Base-by-base conservation (phyloP, 805 yeast genomes). In the Debaryomyces maramus region DNA sequence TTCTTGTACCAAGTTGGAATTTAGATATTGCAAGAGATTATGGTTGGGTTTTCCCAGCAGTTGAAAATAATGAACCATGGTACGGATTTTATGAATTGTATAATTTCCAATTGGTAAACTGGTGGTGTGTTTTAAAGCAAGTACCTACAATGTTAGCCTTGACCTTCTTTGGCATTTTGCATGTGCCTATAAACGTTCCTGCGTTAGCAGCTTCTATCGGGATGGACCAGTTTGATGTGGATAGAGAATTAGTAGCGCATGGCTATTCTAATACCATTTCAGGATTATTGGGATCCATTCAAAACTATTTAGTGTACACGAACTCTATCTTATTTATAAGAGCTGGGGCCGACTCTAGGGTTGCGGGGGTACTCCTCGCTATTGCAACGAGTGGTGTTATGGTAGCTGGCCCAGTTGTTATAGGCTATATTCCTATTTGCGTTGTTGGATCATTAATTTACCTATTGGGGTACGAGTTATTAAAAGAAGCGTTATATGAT, bases 111-210 rank as follows among this genome's bases (percentile, higher is more conserved):
- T 60, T 74, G 20, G 93, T 88, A n/a, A 80, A 87, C 59, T 88
- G 96, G 93, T 55, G 65, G 45, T 72, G 82, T 20, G 71, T 93
- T 18, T 34, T 80, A 2, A 66, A 73, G 39, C 88, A 89, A 53
- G 45, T 89, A 14, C 99, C 99, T 5, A 85, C 95, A 2, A 93
- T 93, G 97, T 65, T 91, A 40, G 99, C 99, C 0, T 70, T 93
- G 47, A 90, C 98, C 0, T 93, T 93, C 58, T 93, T 93, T 55
- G 99, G 99, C 9, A 85, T 93, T 28, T 67, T 93, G 40, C 99
- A 93, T 54, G 99, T 93, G 8, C 99, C 99, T 3, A 93, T 93
- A 44, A 93, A 93, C 58, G 97, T 93, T 10, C 99, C 99, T 1
- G 98, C 99, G 0, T 72, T 93, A 34, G 97, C 98, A 0, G 93